A percentile compares a stretch with the other conserved stretches of the same genome.
Conservation (phyloP, 2,329 filamentous ascomycete genomes). For the Ophiostoma populinum region DNA sequence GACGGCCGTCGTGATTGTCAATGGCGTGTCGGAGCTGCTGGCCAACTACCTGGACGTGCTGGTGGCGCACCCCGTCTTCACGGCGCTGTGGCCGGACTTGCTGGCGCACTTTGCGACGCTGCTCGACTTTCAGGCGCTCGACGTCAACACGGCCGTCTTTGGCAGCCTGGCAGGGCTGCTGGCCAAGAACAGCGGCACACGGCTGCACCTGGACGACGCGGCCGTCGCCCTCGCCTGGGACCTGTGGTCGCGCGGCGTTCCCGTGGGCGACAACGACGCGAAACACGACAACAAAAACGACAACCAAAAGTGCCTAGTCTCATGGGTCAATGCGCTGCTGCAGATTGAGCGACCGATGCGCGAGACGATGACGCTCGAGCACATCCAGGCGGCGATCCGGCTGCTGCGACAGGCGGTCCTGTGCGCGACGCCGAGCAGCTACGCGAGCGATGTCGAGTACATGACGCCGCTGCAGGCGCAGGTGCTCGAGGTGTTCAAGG, state of each 20-base stretch:
- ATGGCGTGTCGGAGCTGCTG: slow-evolving; percentile 55
- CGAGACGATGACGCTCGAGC: slow-evolving; percentile 40
- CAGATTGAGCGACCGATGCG: slow-evolving; percentile 66
- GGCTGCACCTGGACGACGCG: slow-evolving; percentile 26
- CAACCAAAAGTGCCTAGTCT: slow-evolving; percentile 68
- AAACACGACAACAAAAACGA: slow-evolving; percentile 21
- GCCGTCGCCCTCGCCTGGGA: slow-evolving; percentile 49
- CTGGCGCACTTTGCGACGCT: slow-evolving; percentile 50
- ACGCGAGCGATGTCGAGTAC: slow-evolving; percentile 55
- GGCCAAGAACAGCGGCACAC: slow-evolving; percentile 27
- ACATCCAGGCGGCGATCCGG: slow-evolving; percentile 49
- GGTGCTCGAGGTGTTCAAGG: slow-evolving; percentile 49
- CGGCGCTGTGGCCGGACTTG: slow-evolving; percentile 58
- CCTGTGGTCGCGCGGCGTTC: slow-evolving; percentile 52
- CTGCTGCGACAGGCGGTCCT: slow-evolving; percentile 57
- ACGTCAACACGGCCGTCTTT: slow-evolving; percentile 55
- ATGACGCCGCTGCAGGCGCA: slow-evolving; percentile 56
- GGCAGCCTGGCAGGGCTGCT: slow-evolving; percentile 49
- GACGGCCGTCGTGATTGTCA: slow-evolving; percentile 57
- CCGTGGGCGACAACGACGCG: slow-evolving; percentile 23
- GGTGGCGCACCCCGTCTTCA: slow-evolving; percentile 47
- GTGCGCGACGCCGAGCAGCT: slow-evolving; percentile 48
- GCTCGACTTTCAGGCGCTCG: slow-evolving; percentile 45
- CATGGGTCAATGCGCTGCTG: slow-evolving; percentile 62
- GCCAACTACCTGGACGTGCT: slow-evolving; percentile 62